A percentile compares a stretch with the other conserved stretches of the same genome.
Conservation (phyloP, 352 stramenopile genomes). For the Phytophthora europaea region DNA sequence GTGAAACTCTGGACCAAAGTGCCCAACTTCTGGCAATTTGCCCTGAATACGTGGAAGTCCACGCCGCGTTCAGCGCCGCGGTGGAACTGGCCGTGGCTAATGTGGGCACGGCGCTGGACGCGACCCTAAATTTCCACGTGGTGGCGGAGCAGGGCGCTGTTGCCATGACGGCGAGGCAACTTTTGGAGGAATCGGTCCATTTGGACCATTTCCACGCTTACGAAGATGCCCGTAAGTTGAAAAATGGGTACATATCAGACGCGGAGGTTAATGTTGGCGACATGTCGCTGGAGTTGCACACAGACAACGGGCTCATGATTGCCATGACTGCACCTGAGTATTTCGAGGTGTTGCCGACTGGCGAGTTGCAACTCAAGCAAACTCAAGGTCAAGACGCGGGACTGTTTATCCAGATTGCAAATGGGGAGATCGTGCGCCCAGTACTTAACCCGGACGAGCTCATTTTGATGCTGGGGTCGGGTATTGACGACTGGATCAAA, state of each 20-base stretch:
- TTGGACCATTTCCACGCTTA: conserved; percentile 89
- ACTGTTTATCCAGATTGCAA: conserved; percentile 68
- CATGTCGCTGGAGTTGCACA: conserved; percentile 80
- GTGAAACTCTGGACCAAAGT: conserved; percentile 36
- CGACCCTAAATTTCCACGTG: conserved; percentile 62
- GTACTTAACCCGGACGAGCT: conserved; percentile 77
- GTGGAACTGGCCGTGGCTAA: conserved; percentile 68
- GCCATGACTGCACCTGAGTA: conserved; percentile 79
- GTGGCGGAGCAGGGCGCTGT: conserved; percentile 38
- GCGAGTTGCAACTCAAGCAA: conserved; percentile 48
- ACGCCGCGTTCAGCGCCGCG: conserved; percentile 64
- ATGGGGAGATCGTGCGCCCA: conserved; percentile 66
- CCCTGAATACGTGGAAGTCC: conserved; percentile 62
- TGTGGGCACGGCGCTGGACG: conserved; percentile 68
- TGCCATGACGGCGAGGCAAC: conserved; percentile 59
- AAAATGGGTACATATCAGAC: conserved; percentile 13
- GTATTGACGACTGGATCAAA: conserved; percentile 77
- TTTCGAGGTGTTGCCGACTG: conserved; percentile 62
- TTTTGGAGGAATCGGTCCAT: conserved; percentile 78
- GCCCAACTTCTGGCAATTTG: conserved; percentile 58
- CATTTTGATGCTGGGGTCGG: conserved; percentile 84
- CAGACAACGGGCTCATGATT: conserved; percentile 82
- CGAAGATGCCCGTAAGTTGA: conserved; percentile 37
- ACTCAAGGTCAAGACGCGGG: conserved; percentile 72
- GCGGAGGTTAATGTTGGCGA: conserved; percentile 39